Base-by-base conservation (phyloP, 495 filamentous ascomycete genomes). In the Aspergillus avenaceus region DNA sequence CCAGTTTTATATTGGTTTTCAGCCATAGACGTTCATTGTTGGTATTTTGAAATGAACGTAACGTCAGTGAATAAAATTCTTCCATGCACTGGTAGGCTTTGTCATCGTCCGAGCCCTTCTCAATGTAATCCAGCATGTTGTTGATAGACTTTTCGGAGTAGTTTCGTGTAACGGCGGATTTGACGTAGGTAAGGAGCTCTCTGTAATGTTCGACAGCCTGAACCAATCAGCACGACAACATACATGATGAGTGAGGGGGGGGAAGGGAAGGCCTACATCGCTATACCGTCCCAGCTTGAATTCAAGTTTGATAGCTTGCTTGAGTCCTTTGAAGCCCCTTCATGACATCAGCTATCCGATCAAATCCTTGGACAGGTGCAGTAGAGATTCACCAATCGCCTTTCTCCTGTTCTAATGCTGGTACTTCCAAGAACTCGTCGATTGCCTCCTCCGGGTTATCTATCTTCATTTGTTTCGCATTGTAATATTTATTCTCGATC, bases 401-500 rank as follows among this genome's bases (percentile, higher is more conserved):
- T 74, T 97, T 97, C 61, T 95, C 89, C 51, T 80, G 69, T 68
- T 98, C 93, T 50, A 96, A 62, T 8, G 82, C 78, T 8, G 88
- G 90, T 53, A 97, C 84, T 7, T 82, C 87, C 18, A 97, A 75
- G 59, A 98, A 98, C 71, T 97, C 92, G 14, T 85, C 84, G 36
- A 97, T 84, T 1, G 93, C 93, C 47, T 87, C 90, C 58, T 95
- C 85, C 2, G 95, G 90, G 53, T 87, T 87, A 47, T 82, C 83
- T 8, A 76, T 78, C 73, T 98, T 98, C 70, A 95, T 85, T 69
- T 96, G 91, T 73, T 98, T 98, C 22, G 93, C 93, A 73, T 96
- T 97, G 78, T 97, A 98, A 74, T 98, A 98, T 73, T 96, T 96
- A 75, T 98, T 98, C 67, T 97, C 95, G 62, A 97, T 91, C 49